Conservation (phyloP, 78 protist species). For the Dictyostelium purpureum region DNA sequence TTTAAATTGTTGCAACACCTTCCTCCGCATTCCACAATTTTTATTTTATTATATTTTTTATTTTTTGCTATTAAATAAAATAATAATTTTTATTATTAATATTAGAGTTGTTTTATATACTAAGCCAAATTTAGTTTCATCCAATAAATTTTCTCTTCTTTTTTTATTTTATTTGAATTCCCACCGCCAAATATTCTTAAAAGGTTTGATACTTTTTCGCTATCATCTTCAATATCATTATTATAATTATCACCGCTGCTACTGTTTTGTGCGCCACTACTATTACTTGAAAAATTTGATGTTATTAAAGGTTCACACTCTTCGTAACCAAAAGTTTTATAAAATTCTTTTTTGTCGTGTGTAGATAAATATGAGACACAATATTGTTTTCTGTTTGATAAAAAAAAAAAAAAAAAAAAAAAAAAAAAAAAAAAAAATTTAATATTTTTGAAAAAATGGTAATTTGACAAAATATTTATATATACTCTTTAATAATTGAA, state of each 20-base stretch:
- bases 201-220: conserved; percentile 8
- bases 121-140: conserved; percentile 7
- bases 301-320: conserved; percentile 17
- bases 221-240: not conserved
- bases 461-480: not conserved
- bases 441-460: not conserved
- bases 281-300: not conserved
- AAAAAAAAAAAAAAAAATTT: too few species aligned
- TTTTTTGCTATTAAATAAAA: too few species aligned
- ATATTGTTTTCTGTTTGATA: not conserved
- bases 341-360: conserved; percentile 19
- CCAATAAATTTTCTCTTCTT: not conserved
- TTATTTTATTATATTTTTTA: too few species aligned
- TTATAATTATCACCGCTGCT: not conserved
- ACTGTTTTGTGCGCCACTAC: not conserved
- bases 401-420: too few species aligned
- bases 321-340: not conserved
- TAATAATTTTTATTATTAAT: too few species aligned
- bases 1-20: too few species aligned
- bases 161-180: not conserved
- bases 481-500: not conserved
- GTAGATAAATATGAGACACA: not conserved
- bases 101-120: too few species aligned
- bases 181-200: conserved; percentile 25
- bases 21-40: too few species aligned